These are phyloP conservation scores for Rubia yunnanensis DNA, from an alignment of 257 asterid genomes.

Conservation along the genomic window DNA sequence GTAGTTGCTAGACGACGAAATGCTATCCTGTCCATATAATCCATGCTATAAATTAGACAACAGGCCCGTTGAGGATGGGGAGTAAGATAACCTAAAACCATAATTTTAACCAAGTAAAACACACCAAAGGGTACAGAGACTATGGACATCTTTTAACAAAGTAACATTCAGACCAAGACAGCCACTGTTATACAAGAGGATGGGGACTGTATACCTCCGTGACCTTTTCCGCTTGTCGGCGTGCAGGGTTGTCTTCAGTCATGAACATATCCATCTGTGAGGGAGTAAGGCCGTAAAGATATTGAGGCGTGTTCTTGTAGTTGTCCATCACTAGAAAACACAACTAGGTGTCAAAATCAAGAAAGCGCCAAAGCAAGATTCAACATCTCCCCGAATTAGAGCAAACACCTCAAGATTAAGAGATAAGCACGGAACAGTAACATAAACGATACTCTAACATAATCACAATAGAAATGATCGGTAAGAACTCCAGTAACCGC, in stretches of 20 bases:
- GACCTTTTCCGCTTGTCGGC: conserved; percentile 58
- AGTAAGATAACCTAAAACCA: background rate
- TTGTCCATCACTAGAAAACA: conserved; percentile 66
- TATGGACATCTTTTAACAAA: background rate
- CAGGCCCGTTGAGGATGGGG: background rate
- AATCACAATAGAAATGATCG: background rate
- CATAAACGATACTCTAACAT: background rate
- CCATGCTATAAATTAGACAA: conserved; percentile 1
- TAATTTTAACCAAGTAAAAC: too few relatives aligned
- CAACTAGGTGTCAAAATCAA: background rate
- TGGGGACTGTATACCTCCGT: conserved; percentile 47
- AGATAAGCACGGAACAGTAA: background rate
- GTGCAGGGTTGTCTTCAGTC: conserved; percentile 73
- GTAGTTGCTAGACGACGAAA: conserved; percentile 64
- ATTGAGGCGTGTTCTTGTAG: conserved; percentile 65
- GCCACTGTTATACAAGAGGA: conserved; percentile 4
- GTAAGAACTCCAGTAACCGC: background rate
- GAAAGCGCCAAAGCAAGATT: background rate
- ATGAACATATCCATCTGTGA: conserved; percentile 92
- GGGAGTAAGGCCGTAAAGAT: conserved; percentile 82
- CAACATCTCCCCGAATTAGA: background rate
- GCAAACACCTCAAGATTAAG: background rate
- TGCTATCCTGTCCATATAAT: conserved; percentile 48
- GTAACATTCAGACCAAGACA: background rate
- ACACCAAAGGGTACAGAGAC: background rate